phyloP scores from a whole-genome alignment of 208 protist genomes.

The Histomonas meleagridis region DNA sequence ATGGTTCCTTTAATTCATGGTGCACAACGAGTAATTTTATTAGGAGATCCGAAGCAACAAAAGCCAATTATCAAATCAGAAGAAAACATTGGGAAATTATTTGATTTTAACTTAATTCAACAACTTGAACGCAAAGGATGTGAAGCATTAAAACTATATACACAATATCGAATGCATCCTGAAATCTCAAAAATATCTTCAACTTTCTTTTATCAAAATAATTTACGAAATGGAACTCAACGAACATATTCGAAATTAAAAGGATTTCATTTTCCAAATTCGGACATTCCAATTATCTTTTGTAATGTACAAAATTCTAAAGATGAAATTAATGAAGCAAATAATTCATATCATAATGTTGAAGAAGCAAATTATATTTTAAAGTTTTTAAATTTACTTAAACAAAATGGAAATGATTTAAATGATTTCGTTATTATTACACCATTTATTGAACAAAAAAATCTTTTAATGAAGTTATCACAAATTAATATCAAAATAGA shows the following conservation, averaged over 20 bases:
- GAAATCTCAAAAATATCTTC: conserved; percentile 24
- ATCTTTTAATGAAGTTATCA: no score
- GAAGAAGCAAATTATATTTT: not conserved
- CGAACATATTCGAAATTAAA: conserved; percentile 1
- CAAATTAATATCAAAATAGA: conserved; percentile 40
- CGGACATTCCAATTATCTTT: not conserved
- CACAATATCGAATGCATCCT: conserved; percentile 50
- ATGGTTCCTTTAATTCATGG: conserved; percentile 80
- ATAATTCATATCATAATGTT: not conserved
- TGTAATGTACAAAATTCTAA: not conserved
- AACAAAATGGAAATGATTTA: not conserved
- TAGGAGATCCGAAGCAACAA: conserved; percentile 85
- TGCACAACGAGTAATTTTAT: conserved; percentile 65
- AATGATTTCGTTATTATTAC: no score
- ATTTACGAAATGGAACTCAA: not conserved
- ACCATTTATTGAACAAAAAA: no score
- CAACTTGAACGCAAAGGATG: conserved; percentile 71
- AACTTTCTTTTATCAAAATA: conserved; percentile 38
- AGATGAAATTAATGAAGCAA: not conserved
- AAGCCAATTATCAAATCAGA: conserved; percentile 82
- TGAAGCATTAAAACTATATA: conserved; percentile 52
- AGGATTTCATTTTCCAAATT: not conserved
- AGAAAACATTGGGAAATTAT: conserved; percentile 67
- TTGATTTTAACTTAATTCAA: conserved; percentile 81
- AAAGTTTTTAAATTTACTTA: not conserved